Conservation (phyloP, 1,284 basidiomycete genomes). For the Ustilago cynodontis region DNA sequence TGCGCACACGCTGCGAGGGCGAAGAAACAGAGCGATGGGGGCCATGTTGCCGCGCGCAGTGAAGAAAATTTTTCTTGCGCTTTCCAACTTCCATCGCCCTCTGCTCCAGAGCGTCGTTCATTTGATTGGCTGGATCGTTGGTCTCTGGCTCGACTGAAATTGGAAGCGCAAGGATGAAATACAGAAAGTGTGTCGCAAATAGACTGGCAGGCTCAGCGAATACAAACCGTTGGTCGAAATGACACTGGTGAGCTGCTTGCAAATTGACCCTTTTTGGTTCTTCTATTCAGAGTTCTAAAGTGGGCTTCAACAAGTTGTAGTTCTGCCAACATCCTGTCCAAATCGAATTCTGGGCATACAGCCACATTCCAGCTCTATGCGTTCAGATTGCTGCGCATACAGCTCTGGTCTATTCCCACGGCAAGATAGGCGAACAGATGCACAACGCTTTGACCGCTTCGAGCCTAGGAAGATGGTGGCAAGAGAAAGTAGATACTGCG, state of each 20-base stretch:
- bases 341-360: constrained; percentile 1
- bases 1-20: constrained; percentile 11
- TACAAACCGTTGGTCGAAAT: neutral
- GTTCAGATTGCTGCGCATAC: neutral
- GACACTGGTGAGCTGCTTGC: neutral
- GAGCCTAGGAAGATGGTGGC: neutral
- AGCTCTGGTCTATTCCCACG: neutral
- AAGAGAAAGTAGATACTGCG: neutral
- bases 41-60: constrained; percentile 23
- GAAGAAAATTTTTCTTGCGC: constrained; percentile 50
- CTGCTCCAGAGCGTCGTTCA: constrained; percentile 32
- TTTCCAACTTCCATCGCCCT: constrained; percentile 35
- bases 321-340: neutral
- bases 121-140: constrained; percentile 13
- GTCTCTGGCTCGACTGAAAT: constrained; percentile 7
- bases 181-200: neutral
- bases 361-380: neutral
- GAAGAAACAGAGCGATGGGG: constrained; percentile 14
- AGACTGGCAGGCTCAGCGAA: neutral
- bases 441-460: constrained; percentile 2
- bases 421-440: neutral
- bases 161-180: constrained; percentile 25
- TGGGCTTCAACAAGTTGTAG: neutral
- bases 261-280: neutral
- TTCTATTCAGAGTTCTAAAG: neutral